phyloP scores from a whole-genome alignment of 805 yeast species.

The Ogataea allantospora region DNA sequence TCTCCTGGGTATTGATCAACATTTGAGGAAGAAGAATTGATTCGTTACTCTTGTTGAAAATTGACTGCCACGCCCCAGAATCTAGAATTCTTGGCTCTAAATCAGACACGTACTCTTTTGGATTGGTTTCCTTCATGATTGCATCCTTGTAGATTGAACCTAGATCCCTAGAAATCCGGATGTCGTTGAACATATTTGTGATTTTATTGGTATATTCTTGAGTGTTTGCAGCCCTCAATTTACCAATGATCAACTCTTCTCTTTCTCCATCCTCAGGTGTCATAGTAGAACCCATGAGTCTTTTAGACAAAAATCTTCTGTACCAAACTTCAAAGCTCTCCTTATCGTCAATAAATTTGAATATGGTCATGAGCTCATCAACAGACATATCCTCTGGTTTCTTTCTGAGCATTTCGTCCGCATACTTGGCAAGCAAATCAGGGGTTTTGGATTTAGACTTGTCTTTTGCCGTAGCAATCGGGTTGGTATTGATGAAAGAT shows the following conservation, averaged over 20 bases:
- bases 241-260: conserved; percentile 82
- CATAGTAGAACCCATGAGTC: conserved; percentile 73
- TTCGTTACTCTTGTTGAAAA: conserved; percentile 32
- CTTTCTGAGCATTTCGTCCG: conserved; percentile 79
- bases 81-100: conserved; percentile 35
- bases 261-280: conserved; percentile 81
- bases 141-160: conserved; percentile 39
- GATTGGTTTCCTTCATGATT: conserved; percentile 14
- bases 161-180: conserved; percentile 78
- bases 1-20: conserved; percentile 60
- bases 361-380: conserved; percentile 82
- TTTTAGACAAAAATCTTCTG: conserved; percentile 81
- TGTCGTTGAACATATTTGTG: conserved; percentile 94
- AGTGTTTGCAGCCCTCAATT: conserved; percentile 85
- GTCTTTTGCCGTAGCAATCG: conserved; percentile 68
- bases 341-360: conserved; percentile 86
- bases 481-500: conserved; percentile 75
- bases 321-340: conserved; percentile 94
- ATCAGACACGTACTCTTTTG: conserved; percentile 27
- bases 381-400: conserved; percentile 70
- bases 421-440: conserved; percentile 84
- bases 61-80: conserved; percentile 32
- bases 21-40: conserved; percentile 66
- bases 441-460: conserved; percentile 77
- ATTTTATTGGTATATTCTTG: conserved; percentile 91